Evolutionary conservation across 345 rosid genomes (phyloP).

Genomic region (Eucalyptus melliodora): DNA sequence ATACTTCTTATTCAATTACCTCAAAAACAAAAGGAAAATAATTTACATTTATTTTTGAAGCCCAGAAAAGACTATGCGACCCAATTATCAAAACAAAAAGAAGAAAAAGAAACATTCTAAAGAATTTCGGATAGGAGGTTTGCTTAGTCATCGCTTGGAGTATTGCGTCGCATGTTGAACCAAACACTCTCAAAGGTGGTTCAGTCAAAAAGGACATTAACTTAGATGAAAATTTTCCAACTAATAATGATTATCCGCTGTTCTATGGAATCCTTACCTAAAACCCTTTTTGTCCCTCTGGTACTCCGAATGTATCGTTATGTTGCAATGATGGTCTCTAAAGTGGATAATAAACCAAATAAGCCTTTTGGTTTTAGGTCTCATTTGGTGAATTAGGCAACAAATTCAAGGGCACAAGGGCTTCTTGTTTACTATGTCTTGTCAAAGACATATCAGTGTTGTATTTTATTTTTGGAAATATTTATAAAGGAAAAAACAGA

Average conservation of each 20-base stretch:
- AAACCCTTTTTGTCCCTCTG: neutral
- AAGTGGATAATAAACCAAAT: neutral
- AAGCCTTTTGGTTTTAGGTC: neutral
- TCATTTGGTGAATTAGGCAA: neutral
- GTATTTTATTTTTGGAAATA: too few relatives aligned
- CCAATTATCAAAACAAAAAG: too few relatives aligned
- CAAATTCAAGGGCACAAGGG: neutral
- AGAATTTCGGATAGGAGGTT: too few relatives aligned
- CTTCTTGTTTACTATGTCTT: neutral
- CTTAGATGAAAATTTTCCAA: neutral
- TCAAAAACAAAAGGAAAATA: constrained; percentile 3
- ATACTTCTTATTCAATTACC: constrained; percentile 26
- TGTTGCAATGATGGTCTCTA: neutral
- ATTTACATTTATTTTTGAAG: neutral
- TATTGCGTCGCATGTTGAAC: neutral
- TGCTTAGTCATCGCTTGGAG: neutral
- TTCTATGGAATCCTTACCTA: neutral
- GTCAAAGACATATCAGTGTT: neutral
- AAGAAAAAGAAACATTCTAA: too few relatives aligned
- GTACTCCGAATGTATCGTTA: neutral
- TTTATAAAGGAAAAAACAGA: neutral
- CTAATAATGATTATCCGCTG: neutral
- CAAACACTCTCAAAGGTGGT: neutral
- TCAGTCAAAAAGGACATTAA: neutral
- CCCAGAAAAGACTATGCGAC: neutral